A percentile compares a stretch with the other conserved stretches of the same genome.
These are phyloP conservation scores for Schwanniomyces occidentalis DNA, from an alignment of 805 yeast species.

Conservation along the genomic window DNA sequence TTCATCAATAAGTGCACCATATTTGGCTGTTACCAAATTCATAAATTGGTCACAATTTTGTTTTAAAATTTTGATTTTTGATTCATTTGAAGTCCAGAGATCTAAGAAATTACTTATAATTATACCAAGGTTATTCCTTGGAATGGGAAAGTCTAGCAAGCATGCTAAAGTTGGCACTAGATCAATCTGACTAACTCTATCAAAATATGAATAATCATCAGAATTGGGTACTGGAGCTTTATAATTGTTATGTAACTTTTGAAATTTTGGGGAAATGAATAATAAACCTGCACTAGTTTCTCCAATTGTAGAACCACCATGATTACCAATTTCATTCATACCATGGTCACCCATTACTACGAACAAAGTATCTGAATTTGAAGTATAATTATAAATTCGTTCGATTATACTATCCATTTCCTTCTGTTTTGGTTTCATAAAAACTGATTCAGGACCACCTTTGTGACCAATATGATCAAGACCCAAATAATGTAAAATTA, in stretches of 20 bases:
- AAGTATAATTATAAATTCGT: constrained; percentile 42
- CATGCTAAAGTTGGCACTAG: constrained; percentile 69
- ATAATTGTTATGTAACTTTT: constrained; percentile 18
- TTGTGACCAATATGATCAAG: constrained; percentile 97
- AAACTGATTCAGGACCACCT: constrained; percentile 82
- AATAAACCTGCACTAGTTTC: constrained; percentile 87
- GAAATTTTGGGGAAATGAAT: constrained; percentile 64
- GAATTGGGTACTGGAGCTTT: constrained; percentile 39
- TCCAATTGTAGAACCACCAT: constrained; percentile 92
- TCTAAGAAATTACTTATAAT: constrained; percentile 58
- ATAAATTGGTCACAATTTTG: constrained; percentile 63
- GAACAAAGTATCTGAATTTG: constrained; percentile 51
- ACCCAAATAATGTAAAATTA: constrained; percentile 89
- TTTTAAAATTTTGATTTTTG: constrained; percentile 36
- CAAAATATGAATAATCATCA: constrained; percentile 53
- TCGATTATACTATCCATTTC: constrained; percentile 81
- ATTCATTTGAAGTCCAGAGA: constrained; percentile 43
- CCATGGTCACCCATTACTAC: constrained; percentile 93
- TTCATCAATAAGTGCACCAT: constrained; percentile 15
- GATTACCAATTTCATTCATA: constrained; percentile 93
- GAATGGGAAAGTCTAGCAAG: constrained; percentile 64
- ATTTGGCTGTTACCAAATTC: constrained; percentile 45
- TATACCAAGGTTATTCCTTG: constrained; percentile 73
- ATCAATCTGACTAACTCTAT: constrained; percentile 63
- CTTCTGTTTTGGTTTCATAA: constrained; percentile 77